Percentiles rank a stretch among this genome's conserved stretches.
phyloP scores from a whole-genome alignment of 2,329 filamentous ascomycete genomes.

The Nectriaceae sp. region DNA sequence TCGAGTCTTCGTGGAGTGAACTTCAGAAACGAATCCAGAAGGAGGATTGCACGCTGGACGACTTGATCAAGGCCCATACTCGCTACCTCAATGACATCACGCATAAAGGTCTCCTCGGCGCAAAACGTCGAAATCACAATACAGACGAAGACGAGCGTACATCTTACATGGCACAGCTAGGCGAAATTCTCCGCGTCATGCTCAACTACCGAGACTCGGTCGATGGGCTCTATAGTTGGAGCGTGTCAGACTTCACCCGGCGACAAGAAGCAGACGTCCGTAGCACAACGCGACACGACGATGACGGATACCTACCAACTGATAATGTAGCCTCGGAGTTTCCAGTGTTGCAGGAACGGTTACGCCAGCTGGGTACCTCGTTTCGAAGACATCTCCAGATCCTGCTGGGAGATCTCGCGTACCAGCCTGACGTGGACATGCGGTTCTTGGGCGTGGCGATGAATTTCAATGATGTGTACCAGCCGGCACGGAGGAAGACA shows the following conservation, averaged over 20 bases:
- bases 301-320: conserved; percentile 33
- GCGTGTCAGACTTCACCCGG: conserved; percentile 88
- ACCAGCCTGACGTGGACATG: conserved; percentile 94
- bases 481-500: conserved; percentile 69
- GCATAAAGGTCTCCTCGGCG: conserved; percentile 89
- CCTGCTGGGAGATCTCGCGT: conserved; percentile 84
- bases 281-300: conserved; percentile 57
- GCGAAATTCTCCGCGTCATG: conserved; percentile 92
- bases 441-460: conserved; percentile 94
- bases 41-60: conserved; percentile 89
- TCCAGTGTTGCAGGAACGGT: conserved; percentile 71
- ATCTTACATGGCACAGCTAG: conserved; percentile 85
- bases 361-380: conserved; percentile 70
- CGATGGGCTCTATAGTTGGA: conserved; percentile 92
- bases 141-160: conserved; percentile 65
- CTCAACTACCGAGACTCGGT: conserved; percentile 90
- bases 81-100: conserved; percentile 93
- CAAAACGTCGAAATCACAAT: conserved; percentile 50
- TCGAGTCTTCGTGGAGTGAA: conserved; percentile 93
- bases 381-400: conserved; percentile 79
- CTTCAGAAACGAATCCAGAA: conserved; percentile 80
- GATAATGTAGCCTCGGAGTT: conserved; percentile 68
- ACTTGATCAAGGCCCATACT: conserved; percentile 89
- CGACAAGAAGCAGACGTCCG: conserved; percentile 83
- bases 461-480: conserved; percentile 99